A percentile compares a stretch with the other conserved stretches of the same genome.
These are phyloP conservation scores for Aspergillus amoenus DNA, from an alignment of 2,329 filamentous ascomycete genomes.

Conservation along the genomic window DNA sequence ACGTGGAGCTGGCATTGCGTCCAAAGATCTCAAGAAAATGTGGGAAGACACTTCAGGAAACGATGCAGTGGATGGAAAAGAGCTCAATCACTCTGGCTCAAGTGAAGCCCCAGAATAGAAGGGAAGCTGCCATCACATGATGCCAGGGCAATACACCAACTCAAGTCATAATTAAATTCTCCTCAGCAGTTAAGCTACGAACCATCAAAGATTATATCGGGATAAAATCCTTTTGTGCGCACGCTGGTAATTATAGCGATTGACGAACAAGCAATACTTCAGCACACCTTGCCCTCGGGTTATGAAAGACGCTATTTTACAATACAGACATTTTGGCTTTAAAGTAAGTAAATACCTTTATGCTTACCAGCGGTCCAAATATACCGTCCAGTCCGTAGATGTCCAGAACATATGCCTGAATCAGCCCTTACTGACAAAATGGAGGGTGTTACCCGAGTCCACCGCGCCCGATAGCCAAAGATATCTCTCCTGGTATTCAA, in stretches of 20 bases:
- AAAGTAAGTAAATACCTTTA: too few relatives aligned
- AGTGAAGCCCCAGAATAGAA: not conserved
- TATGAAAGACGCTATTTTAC: too few relatives aligned
- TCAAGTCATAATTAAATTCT: not conserved
- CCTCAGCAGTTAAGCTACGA: not conserved
- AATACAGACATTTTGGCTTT: too few relatives aligned
- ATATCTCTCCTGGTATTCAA: too few relatives aligned
- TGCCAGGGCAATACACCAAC: not conserved
- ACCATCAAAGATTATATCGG: not conserved
- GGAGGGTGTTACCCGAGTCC: too few relatives aligned
- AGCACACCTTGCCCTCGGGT: too few relatives aligned
- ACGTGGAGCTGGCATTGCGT: constrained; percentile 3
- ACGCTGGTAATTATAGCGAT: not conserved
- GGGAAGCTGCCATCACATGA: constrained; percentile 9
- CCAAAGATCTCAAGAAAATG: not conserved
- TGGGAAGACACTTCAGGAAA: not conserved
- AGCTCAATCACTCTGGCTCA: not conserved
- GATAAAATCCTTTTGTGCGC: not conserved
- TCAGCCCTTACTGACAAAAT: too few relatives aligned
- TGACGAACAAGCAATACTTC: not conserved
- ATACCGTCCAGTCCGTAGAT: too few relatives aligned
- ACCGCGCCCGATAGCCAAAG: too few relatives aligned
- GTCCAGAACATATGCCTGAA: too few relatives aligned
- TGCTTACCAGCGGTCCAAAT: too few relatives aligned
- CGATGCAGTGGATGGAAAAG: not conserved